Percentiles rank a stretch among this genome's conserved stretches.
These are phyloP conservation scores for Rhodotorula glutinis DNA, from an alignment of 1,284 basidiomycete genomes.

Conservation along the genomic window DNA sequence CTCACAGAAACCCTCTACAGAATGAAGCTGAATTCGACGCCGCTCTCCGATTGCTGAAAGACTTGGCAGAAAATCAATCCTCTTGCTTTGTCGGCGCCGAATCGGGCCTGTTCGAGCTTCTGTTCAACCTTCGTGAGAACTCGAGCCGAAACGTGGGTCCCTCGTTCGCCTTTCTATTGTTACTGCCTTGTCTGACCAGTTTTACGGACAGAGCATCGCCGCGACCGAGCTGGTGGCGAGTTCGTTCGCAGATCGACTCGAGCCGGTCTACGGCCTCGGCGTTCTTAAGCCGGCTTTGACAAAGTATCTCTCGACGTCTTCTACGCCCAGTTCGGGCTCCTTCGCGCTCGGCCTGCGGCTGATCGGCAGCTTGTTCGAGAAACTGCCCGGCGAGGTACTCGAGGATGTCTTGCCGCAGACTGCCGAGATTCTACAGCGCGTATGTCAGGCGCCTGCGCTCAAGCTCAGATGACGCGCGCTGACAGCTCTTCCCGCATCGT, in stretches of 20 bases:
- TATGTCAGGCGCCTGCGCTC: conserved; percentile 41
- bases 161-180: too few species aligned
- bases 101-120: conserved; percentile 23
- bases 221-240: conserved; percentile 56
- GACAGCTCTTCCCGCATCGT: not conserved
- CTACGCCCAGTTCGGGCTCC: conserved; percentile 49
- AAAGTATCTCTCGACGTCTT: conserved; percentile 58
- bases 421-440: conserved; percentile 63
- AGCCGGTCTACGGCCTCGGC: conserved; percentile 75
- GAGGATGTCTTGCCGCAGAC: conserved; percentile 78
- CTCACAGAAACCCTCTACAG: not conserved
- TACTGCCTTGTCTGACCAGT: too few species aligned
- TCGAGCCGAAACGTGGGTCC: conserved; percentile 23
- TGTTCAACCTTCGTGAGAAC: conserved; percentile 32
- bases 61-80: conserved; percentile 39
- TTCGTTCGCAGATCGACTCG: conserved; percentile 57
- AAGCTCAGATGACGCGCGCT: too few species aligned
- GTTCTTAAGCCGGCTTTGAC: conserved; percentile 68
- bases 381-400: conserved; percentile 71
- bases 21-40: conserved; percentile 6
- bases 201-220: conserved; percentile 64
- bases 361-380: conserved; percentile 71
- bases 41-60: conserved; percentile 26
- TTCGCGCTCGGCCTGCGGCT: conserved; percentile 76
- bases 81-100: conserved; percentile 31